phyloP scores from a whole-genome alignment of 768 basidiomycete genomes.

The Leccinum subtestaceum region DNA sequence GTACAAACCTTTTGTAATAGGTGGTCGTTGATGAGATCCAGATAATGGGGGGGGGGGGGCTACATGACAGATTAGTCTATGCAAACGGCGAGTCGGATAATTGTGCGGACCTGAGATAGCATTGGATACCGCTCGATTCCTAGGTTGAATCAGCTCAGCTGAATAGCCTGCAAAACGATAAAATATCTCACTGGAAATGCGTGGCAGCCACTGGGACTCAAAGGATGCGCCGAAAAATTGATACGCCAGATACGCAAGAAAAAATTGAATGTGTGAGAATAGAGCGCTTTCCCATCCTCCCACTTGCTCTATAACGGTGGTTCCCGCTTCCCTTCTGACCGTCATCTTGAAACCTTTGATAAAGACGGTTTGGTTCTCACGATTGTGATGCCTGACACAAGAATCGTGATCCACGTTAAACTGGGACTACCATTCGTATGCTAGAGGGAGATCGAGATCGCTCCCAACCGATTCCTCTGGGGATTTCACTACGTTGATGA shows the following conservation, averaged over 20 bases:
- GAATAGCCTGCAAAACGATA: not conserved
- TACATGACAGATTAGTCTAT: not conserved
- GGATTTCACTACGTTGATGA: too few relatives aligned
- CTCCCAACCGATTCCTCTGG: too few relatives aligned
- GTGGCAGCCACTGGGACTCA: not conserved
- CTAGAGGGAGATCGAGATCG: too few relatives aligned
- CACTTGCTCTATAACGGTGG: not conserved
- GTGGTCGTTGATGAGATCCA: conserved; percentile 10
- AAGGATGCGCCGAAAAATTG: too few relatives aligned
- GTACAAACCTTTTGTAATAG: conserved; percentile 8
- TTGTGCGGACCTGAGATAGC: not conserved
- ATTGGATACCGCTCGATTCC: too few relatives aligned
- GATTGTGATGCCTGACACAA: not conserved
- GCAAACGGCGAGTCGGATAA: not conserved
- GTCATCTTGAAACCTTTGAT: conserved; percentile 10
- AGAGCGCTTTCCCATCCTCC: not conserved
- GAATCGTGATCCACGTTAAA: not conserved
- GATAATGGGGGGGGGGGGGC: conserved; percentile 11
- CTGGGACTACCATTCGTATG: too few relatives aligned
- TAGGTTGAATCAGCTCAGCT: too few relatives aligned
- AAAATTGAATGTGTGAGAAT: too few relatives aligned
- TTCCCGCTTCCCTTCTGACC: not conserved
- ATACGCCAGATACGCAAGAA: not conserved
- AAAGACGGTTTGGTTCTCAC: conserved; percentile 12
- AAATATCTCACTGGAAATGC: not conserved